Base-by-base conservation (phyloP, 441 rosid genomes). In the Erodium moschatum region DNA sequence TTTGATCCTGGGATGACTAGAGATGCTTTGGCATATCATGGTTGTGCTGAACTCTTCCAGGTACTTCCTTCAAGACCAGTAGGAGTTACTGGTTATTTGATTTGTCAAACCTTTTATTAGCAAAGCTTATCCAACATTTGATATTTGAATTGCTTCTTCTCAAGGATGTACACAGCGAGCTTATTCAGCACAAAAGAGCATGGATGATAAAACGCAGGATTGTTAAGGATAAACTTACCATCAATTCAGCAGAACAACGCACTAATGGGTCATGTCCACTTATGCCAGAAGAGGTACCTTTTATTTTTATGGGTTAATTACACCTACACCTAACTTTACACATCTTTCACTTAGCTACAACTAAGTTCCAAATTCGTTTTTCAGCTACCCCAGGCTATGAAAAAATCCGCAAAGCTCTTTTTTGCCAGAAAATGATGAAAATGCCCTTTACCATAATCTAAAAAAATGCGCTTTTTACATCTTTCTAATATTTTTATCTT, bases 31-130 rank as follows among this genome's bases (percentile, higher is more conserved):
- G 99, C 99, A n/a, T 91, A 85, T 77, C 79, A 91, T 76, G 97
- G 99, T 69, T 94, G 97, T 79, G 91, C 97, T 64, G 99, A 94
- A 81, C 89, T 94, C 62, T 94, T 94, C 91, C 99, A 94, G 97
- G 98, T 94, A 88, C 81, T 74, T 75, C 40, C 72, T 77, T 72
- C 68, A 61, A 77, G 76, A 73, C 54, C 74, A 24, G 64, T 40
- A 64, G 69, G 63, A 44, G 44, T 40, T 29, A 65, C 69, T 72
- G 72, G n/a, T 75, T 7, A 73, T 78, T 70, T 67, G 33, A 72
- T 69, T 74, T 72, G 19, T 71, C n/a, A 15, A 21, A 46, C 13
- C 50, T 62, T 74, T 76, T 56, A 15, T 61, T 42, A n/a, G 56
- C 20, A 65, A 40, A 76, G 69, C 76, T 68, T 68, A 68, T 67